Conservation (phyloP, 495 filamentous ascomycete species). For the Podospora conica region DNA sequence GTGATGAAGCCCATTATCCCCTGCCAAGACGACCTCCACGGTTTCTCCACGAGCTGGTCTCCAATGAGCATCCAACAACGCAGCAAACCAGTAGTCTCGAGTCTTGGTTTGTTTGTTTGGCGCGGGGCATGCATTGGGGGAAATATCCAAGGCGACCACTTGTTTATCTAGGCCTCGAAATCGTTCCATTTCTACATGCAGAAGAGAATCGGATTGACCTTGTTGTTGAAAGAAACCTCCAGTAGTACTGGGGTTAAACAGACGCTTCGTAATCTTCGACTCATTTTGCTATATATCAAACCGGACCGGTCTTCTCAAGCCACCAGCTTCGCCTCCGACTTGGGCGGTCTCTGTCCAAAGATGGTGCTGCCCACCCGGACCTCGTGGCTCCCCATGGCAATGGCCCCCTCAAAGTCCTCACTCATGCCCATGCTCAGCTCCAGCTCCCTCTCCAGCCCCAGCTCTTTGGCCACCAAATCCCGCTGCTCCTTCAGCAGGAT, state of each 20-base stretch:
- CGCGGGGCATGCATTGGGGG: too few relatives aligned
- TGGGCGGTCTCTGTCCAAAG: slow-evolving; percentile 75
- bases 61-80: neutral
- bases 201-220: too few relatives aligned
- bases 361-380: slow-evolving; percentile 95
- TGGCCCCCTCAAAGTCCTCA: slow-evolving; percentile 87
- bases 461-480: slow-evolving; percentile 50
- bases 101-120: neutral
- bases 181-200: too few relatives aligned
- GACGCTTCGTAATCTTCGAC: too few relatives aligned
- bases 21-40: too few relatives aligned
- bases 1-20: too few relatives aligned
- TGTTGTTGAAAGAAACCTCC: too few relatives aligned
- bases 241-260: too few relatives aligned
- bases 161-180: too few relatives aligned
- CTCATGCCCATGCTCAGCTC: slow-evolving; percentile 80
- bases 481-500: slow-evolving; percentile 58
- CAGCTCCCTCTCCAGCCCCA: slow-evolving; percentile 36
- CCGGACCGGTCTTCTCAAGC: slow-evolving; percentile 12
- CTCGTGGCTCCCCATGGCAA: slow-evolving; percentile 76
- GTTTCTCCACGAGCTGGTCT: too few relatives aligned
- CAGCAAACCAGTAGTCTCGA: neutral
- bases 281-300: neutral
- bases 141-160: too few relatives aligned
- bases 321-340: slow-evolving; percentile 59